These are phyloP conservation scores for Pythium monospermum DNA, from an alignment of 352 stramenopile species.

Conservation along the genomic window DNA sequence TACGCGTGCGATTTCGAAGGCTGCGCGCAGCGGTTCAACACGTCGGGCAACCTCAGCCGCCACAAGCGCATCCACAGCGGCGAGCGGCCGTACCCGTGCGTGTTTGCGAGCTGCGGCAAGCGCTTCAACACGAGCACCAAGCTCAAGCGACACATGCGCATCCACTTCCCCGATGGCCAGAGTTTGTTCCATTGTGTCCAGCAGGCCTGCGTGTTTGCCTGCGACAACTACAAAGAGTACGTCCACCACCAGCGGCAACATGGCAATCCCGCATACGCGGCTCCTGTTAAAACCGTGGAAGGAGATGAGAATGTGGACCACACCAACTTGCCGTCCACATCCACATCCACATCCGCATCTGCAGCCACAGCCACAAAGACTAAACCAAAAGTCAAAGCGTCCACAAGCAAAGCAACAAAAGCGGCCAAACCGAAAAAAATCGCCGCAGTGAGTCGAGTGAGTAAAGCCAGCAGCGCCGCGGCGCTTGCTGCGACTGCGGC, in stretches of 20 bases:
- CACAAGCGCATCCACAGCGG: constrained; percentile 87
- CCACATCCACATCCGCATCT: background rate
- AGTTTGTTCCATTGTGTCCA: constrained; percentile 70
- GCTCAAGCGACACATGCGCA: constrained; percentile 85
- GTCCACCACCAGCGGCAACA: constrained; percentile 45
- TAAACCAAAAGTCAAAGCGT: too few species aligned
- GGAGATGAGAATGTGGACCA: constrained; percentile 14
- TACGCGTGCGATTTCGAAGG: constrained; percentile 77
- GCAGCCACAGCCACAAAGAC: constrained; percentile 2
- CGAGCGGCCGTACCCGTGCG: constrained; percentile 76
- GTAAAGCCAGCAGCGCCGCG: constrained; percentile 8
- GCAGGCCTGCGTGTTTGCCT: constrained; percentile 50
- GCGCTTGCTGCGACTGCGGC: constrained; percentile 1
- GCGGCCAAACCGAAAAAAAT: too few species aligned
- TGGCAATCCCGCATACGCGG: constrained; percentile 8
- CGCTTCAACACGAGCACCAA: constrained; percentile 88
- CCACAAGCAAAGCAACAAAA: too few species aligned
- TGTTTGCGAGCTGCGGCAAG: constrained; percentile 74
- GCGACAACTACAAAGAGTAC: constrained; percentile 86
- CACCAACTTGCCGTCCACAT: constrained; percentile 10
- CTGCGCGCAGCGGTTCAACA: constrained; percentile 80
- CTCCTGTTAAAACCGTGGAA: background rate
- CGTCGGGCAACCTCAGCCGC: constrained; percentile 80
- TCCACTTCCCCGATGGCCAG: constrained; percentile 76
- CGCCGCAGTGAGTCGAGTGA: constrained; percentile 4